Percentiles rank a stretch among this genome's conserved stretches.
Conservation (phyloP, 2,329 filamentous ascomycete genomes). For the Botrytis squamosa region DNA sequence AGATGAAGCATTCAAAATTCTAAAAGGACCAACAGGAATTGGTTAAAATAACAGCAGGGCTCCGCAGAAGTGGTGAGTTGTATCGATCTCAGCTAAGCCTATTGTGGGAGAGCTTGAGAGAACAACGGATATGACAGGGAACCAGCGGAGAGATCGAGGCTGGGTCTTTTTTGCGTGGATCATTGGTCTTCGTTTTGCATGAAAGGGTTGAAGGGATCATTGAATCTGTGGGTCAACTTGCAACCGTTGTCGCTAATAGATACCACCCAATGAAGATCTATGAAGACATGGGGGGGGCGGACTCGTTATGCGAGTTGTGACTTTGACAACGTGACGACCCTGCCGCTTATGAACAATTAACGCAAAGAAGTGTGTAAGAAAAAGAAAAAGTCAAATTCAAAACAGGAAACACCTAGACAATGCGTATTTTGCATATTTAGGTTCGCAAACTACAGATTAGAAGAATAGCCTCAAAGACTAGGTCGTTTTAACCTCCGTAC, state of each 20-base stretch:
- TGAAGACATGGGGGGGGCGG: constrained; percentile 15
- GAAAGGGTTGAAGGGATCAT: constrained; percentile 25
- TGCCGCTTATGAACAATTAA: constrained; percentile 17
- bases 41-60: constrained; percentile 27
- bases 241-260: constrained; percentile 23
- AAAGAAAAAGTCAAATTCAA: constrained; percentile 5
- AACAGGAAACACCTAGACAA: background rate
- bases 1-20: constrained; percentile 32
- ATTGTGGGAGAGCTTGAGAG: constrained; percentile 27
- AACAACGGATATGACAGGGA: constrained; percentile 31
- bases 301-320: constrained; percentile 18
- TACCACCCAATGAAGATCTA: constrained; percentile 17
- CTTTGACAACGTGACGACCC: constrained; percentile 22
- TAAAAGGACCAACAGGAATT: constrained; percentile 29
- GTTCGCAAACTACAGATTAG: background rate
- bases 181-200: constrained; percentile 32
- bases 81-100: constrained; percentile 36
- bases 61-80: constrained; percentile 33
- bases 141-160: constrained; percentile 36
- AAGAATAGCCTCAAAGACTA: constrained; percentile 6
- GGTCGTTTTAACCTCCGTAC: constrained; percentile 2
- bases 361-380: background rate
- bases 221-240: constrained; percentile 26
- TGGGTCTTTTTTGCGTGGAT: constrained; percentile 29
- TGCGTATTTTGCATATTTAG: background rate